These are phyloP conservation scores for Microcera coccophila DNA, from an alignment of 2,329 filamentous ascomycete species.

Conservation along the genomic window DNA sequence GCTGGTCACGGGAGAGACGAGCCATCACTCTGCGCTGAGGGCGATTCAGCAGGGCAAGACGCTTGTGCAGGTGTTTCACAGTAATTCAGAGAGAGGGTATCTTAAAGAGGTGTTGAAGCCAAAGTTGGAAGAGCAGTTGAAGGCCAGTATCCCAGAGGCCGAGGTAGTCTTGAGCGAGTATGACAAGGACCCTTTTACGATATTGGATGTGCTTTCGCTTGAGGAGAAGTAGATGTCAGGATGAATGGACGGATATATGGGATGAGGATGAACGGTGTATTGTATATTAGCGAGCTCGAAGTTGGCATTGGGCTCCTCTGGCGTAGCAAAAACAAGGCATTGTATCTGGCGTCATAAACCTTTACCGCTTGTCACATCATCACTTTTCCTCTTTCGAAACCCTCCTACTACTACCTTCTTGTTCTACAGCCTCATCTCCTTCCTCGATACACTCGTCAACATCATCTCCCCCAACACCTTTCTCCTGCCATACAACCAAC, in stretches of 20 bases:
- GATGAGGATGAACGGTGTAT: neutral
- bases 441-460: slow-evolving; percentile 52
- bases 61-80: slow-evolving; percentile 85
- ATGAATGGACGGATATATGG: neutral
- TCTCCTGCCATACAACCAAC: slow-evolving; percentile 51
- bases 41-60: slow-evolving; percentile 79
- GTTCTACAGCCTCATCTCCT: slow-evolving; percentile 48
- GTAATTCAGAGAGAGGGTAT: slow-evolving; percentile 86
- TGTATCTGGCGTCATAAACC: no score
- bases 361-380: neutral
- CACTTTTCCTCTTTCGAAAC: neutral
- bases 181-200: slow-evolving; percentile 85
- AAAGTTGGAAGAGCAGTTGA: slow-evolving; percentile 59
- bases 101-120: slow-evolving; percentile 66
- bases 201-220: slow-evolving; percentile 53
- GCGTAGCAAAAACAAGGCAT: no score
- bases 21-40: slow-evolving; percentile 84
- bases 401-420: slow-evolving; percentile 11
- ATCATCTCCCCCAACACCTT: slow-evolving; percentile 52
- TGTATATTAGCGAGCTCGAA: slow-evolving; percentile 1
- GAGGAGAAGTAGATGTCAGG: slow-evolving; percentile 12
- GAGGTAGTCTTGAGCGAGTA: slow-evolving; percentile 70
- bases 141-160: slow-evolving; percentile 46
- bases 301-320: slow-evolving; percentile 3
- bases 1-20: slow-evolving; percentile 87